Conservation (phyloP, 352 stramenopile genomes). For the Phytophthora kernoviae region DNA sequence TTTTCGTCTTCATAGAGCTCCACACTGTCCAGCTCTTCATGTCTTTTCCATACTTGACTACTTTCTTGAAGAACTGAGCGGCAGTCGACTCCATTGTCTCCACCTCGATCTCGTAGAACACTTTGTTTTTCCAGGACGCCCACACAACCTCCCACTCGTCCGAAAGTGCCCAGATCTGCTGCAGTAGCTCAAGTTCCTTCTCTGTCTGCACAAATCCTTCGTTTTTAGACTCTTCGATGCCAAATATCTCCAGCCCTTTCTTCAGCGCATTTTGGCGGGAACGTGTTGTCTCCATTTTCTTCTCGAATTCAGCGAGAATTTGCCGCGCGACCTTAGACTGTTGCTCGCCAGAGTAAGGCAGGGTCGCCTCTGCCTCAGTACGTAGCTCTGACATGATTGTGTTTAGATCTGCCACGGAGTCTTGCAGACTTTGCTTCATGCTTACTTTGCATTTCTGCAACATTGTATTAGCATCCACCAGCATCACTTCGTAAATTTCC, state of each 20-base stretch:
- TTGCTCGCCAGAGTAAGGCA: conserved; percentile 81
- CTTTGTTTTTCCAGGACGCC: conserved; percentile 92
- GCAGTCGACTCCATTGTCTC: conserved; percentile 91
- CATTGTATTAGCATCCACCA: conserved; percentile 88
- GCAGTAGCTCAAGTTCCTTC: conserved; percentile 88
- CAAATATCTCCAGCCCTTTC: conserved; percentile 93
- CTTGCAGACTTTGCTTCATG: conserved; percentile 96
- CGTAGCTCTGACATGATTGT: conserved; percentile 83
- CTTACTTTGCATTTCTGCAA: conserved; percentile 94
- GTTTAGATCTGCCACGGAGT: conserved; percentile 87
- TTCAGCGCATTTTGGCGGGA: conserved; percentile 76
- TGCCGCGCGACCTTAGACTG: conserved; percentile 53
- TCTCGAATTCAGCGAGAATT: conserved; percentile 88
- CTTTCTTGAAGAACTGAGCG: conserved; percentile 91
- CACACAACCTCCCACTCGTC: conserved; percentile 91
- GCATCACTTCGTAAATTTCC: conserved; percentile 85
- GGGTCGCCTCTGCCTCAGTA: conserved; percentile 67
- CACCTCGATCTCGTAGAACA: conserved; percentile 93
- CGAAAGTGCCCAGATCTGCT: conserved; percentile 90
- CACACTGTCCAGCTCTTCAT: conserved; percentile 93
- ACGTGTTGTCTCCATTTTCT: conserved; percentile 84
- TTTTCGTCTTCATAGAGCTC: conserved; percentile 93
- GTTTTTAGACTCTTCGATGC: conserved; percentile 88
- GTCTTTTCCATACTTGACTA: conserved; percentile 93
- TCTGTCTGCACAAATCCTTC: conserved; percentile 87